Evolutionary conservation across 495 filamentous ascomycete genomes (phyloP), one percentile per base, ranked within the genome.

Genomic region (Chaetomium tenue): DNA sequence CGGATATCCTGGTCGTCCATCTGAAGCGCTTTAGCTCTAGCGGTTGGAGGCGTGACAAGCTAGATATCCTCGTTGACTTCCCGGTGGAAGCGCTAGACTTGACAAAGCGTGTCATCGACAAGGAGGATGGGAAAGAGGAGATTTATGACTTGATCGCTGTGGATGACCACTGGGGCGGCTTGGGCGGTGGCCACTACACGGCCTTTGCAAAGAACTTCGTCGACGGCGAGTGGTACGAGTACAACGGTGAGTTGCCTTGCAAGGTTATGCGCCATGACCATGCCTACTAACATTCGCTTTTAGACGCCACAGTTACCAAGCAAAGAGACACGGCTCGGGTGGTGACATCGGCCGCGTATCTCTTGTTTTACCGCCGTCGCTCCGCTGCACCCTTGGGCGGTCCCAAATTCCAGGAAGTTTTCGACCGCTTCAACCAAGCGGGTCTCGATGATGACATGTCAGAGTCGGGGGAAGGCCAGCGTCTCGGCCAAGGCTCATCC

Each of bases 101-200:
- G 63, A 89, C 82, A 22, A 79, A 84, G 47, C 82, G 92, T 12
- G 88, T 98, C n/a, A 86, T 91, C 11, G 77, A 89, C 50, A 87
- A 85, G 44, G 88, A 91, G 51, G 84, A 88, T 33, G 92, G 87
- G 5, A 95, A 96, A 76, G 79, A 86, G 63, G 80, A 89, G 68
- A 78, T 94, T 33, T 98, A 97, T 72, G 94, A 98, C 76, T 81
- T 98, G 25, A 90, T 98, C 72, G 94, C 88, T 0, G 92, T 98
- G 2, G 94, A 98, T 74, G 92, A 95, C 73, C 94, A 98, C 74
- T 94, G 88, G 70, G 94, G 95, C 61, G 91, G 91, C 37, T 81
- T 98, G 53, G 89, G 91, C 30, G 94, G 94, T 23, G 94, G 94
- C 0, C 94, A 98, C 74, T 98, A 98, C 76, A 97, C 92, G 20